Evolutionary conservation across 129 eudicot genomes (phyloP), one percentile per base, ranked within the genome.

Genomic region (Flaveria robusta): DNA sequence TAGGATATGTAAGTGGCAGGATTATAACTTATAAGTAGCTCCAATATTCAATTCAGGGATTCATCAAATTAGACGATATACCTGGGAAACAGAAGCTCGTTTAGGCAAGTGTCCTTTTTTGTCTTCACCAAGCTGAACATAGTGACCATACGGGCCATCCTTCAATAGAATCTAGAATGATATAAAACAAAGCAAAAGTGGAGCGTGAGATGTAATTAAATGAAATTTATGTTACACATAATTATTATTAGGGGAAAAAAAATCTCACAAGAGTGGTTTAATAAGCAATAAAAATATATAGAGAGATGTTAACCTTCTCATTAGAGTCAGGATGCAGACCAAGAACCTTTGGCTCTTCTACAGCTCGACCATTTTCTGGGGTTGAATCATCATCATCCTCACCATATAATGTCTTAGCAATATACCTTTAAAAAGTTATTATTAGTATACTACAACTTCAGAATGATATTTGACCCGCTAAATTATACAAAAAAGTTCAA

Each of bases 111-210:
- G 85, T 27, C 99, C 99, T 71, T 86, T 87, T 75, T 87, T 87
- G 85, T 95, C 96, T 77, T 91, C 99, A 60, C 99, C 99, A 77
- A 91, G 97, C 84, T 95, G 99, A 67, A 91, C 88, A 82, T 95
- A 95, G 80, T 74, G 74, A 77, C 99, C 99, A 60, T 87, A 95
- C n/a, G 99, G 99, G 55, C 99, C 99, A 74, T 77, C 80, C 87
- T 95, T 95, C 64, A 95, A 63, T 20, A 95, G 77, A 85, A 95
- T 76, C 99, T 82, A 83, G 67, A 75, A 64, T 6, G 22, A 39
- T 46, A 27, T 29, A 24, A 52, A 70, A 54, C 74, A 73, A 26
- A 72, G 39, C 7, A 74, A 22, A 65, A 68, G 5, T 20, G 2
- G 27, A 46, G 11, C 14, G 31, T 19, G 12, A 55, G 50, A 64